These are phyloP conservation scores for Fomitopsis pulvina DNA, from an alignment of 768 basidiomycete species.

Conservation along the genomic window DNA sequence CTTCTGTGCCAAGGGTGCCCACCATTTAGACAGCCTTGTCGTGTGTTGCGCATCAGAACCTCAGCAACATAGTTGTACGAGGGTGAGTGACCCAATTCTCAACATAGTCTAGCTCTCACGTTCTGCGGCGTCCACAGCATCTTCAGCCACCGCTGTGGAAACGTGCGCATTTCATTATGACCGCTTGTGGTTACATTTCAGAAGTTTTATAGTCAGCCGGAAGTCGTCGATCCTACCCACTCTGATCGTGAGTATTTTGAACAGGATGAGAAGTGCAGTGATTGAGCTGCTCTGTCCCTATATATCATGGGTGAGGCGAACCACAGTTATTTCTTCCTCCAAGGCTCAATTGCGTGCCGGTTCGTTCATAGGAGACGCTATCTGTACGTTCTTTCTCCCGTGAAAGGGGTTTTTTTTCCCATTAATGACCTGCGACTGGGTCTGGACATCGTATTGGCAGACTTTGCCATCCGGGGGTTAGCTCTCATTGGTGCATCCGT, in stretches of 20 bases:
- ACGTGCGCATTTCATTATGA: constrained; percentile 3
- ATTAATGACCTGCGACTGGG: too few species aligned
- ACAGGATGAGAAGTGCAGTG: neutral
- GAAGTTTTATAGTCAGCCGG: constrained; percentile 6
- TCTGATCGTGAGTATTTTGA: constrained; percentile 7
- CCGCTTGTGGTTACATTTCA: neutral
- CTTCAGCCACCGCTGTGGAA: constrained; percentile 12
- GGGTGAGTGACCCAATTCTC: constrained; percentile 3
- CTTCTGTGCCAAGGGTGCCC: too few species aligned
- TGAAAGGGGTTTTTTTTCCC: too few species aligned
- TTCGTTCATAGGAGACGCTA: neutral
- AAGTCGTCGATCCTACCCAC: constrained; percentile 4
- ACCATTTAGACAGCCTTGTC: too few species aligned
- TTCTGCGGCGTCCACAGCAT: neutral
- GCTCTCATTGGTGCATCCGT: neutral
- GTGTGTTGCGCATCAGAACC: constrained; percentile 7
- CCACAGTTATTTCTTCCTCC: neutral
- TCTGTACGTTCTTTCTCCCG: neutral
- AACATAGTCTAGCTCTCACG: neutral
- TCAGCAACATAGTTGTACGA: constrained; percentile 14
- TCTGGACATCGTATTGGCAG: neutral
- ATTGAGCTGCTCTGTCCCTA: constrained; percentile 1
- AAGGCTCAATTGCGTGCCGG: neutral
- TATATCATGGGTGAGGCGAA: constrained; percentile 1
- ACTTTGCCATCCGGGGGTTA: constrained; percentile 8